phyloP scores from a whole-genome alignment of 2,329 filamentous ascomycete genomes.

The Fusarium dlaminii region DNA sequence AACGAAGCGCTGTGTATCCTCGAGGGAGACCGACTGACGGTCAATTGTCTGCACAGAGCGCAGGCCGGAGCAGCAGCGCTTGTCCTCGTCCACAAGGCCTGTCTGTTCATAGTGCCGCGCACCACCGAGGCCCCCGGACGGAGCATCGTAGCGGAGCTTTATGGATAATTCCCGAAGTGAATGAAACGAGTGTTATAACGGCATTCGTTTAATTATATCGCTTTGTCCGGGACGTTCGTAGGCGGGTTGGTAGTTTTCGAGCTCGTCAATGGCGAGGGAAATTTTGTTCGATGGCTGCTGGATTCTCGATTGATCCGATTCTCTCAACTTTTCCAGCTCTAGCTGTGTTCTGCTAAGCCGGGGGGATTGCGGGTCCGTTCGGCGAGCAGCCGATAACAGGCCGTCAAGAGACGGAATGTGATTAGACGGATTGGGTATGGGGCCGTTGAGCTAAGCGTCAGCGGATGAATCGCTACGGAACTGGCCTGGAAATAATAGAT shows the following conservation, averaged over 20 bases:
- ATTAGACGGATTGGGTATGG: constrained; percentile 17
- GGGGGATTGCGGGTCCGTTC: constrained; percentile 32
- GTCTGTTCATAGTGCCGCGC: constrained; percentile 50
- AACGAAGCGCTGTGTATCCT: constrained; percentile 48
- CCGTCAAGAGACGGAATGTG: not conserved
- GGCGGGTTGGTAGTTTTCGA: constrained; percentile 4
- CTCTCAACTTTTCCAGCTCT: constrained; percentile 44
- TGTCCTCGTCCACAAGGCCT: constrained; percentile 35
- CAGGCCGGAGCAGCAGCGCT: constrained; percentile 40
- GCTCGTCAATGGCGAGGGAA: constrained; percentile 26
- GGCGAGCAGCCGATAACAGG: constrained; percentile 25
- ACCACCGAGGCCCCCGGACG: constrained; percentile 63
- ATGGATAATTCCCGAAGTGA: not conserved
- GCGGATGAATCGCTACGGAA: constrained; percentile 26
- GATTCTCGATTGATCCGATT: constrained; percentile 33
- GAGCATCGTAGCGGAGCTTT: constrained; percentile 59
- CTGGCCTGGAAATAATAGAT: constrained; percentile 14
- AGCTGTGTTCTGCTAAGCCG: constrained; percentile 34
- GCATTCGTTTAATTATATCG: constrained; percentile 19
- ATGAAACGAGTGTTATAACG: constrained; percentile 5
- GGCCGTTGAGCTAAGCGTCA: constrained; percentile 20
- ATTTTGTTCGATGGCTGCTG: constrained; percentile 31
- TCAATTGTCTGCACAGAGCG: constrained; percentile 44
- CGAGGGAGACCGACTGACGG: constrained; percentile 47
- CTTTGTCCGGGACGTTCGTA: not conserved